These are phyloP conservation scores for Scutellaria baicalensis DNA, from an alignment of 257 asterid species.

Conservation along the genomic window DNA sequence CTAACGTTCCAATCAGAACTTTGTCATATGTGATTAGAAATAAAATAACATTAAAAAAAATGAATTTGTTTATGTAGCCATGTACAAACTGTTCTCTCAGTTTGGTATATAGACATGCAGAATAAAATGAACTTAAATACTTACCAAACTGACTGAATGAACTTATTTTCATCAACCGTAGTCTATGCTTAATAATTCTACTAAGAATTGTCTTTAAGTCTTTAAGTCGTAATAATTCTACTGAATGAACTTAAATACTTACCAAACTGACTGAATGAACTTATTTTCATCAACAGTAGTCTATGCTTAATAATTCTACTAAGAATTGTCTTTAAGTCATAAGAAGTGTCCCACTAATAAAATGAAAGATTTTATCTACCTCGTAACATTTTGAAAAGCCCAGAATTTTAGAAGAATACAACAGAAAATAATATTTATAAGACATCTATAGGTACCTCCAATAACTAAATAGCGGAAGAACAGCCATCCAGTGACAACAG, in stretches of 20 bases:
- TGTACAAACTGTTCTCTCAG: neutral
- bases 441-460: conserved; percentile 60
- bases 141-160: neutral
- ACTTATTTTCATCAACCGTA: neutral
- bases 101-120: neutral
- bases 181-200: neutral
- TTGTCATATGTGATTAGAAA: neutral
- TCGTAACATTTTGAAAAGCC: neutral
- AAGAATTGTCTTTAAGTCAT: neutral
- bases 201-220: conserved; percentile 1
- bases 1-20: neutral
- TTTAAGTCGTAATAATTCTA: too few species aligned
- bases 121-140: neutral
- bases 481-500: conserved; percentile 94
- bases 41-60: neutral
- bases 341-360: neutral
- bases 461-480: conserved; percentile 94
- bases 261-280: neutral
- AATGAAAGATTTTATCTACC: neutral
- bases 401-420: neutral
- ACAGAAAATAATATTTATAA: neutral
- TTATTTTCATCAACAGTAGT: neutral
- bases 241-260: too few species aligned
- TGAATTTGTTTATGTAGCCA: neutral
- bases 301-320: neutral